Evolutionary conservation across 352 stramenopile genomes (phyloP), one percentile per base, ranked within the genome.

Genomic region (Globisporangium lucens): DNA sequence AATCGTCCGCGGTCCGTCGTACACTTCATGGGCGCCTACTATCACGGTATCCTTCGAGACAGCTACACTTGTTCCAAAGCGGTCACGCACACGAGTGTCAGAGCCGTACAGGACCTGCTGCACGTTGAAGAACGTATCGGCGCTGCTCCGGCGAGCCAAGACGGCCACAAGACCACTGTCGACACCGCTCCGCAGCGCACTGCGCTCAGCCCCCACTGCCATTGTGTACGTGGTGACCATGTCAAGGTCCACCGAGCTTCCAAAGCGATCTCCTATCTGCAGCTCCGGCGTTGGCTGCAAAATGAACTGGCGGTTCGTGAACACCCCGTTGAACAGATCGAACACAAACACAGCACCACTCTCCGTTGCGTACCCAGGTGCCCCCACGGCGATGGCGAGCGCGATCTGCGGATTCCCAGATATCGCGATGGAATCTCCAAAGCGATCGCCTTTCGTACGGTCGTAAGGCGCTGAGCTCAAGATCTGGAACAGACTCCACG

Each of bases 331-430:
- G 2, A 87, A 15, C 0, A 93, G 55, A 56, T 93, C 82, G 61
- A 89, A 95, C 0, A 94, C 78, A 64, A 95, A 95, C 0, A 93
- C 86, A 2, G 86, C 82, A 20, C 88, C 88, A 20, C 66, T 79
- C 0, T 59, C 71, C 0, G 62, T 63, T 4, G 70, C 80, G 56
- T 93, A 93, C 1, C 86, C 88, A 43, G 88, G 88, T 2, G 88
- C 83, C 1, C 88, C 85, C 13, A 95, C 75, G 20, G 77, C 80
- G 22, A 94, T 78, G 1, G 80, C 89, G 13, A 87, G 43, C 0
- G 73, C 85, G 2, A 65, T 71, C 2, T 72, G 22, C 1, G 70
- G 33, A 36, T 78, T 79, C 6, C 73, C 73, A 22, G 86, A 90
- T 58, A 92, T 90, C 13, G 78, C 80, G 5, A 95, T 72, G 8